Conservation (phyloP, 2,329 filamentous ascomycete species). For the Colletotrichum sp. region DNA sequence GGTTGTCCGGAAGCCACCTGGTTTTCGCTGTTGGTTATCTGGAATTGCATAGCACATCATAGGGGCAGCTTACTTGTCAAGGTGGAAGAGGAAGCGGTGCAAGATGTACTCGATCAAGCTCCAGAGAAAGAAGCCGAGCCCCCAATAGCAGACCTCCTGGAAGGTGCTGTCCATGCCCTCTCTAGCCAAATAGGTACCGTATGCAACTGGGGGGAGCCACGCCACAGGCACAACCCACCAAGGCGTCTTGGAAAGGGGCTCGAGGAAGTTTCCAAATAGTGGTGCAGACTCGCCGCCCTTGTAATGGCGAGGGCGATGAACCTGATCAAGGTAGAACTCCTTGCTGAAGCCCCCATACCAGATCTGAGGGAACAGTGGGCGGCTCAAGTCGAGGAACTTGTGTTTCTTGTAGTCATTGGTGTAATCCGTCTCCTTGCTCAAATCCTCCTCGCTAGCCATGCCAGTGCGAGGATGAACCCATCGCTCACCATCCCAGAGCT, state of each 20-base stretch:
- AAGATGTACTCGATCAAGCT: conserved; percentile 87
- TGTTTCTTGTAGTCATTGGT: conserved; percentile 81
- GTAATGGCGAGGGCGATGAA: conserved; percentile 95
- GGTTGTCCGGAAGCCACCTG: conserved; percentile 89
- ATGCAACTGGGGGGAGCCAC: conserved; percentile 83
- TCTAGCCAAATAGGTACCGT: conserved; percentile 71
- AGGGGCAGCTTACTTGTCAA: conserved; percentile 75
- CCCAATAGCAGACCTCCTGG: conserved; percentile 65
- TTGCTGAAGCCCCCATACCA: conserved; percentile 90
- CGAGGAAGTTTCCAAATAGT: conserved; percentile 97
- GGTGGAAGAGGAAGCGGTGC: conserved; percentile 91
- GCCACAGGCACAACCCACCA: conserved; percentile 89
- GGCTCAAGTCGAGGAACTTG: conserved; percentile 91
- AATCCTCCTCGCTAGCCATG: conserved; percentile 87
- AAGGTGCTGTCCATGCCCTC: conserved; percentile 60
- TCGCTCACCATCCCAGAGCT: conserved; percentile 21
- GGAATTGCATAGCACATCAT: not conserved
- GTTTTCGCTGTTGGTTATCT: conserved; percentile 31
- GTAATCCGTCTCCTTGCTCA: conserved; percentile 84
- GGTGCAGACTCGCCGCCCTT: conserved; percentile 91
- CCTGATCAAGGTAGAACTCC: conserved; percentile 95
- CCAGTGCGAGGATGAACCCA: conserved; percentile 72
- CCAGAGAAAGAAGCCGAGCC: conserved; percentile 80
- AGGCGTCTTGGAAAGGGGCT: conserved; percentile 92
- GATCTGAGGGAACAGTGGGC: conserved; percentile 85